Evolutionary conservation across 1,284 basidiomycete species (phyloP).

Genomic region (Leccinum angustisporum): DNA sequence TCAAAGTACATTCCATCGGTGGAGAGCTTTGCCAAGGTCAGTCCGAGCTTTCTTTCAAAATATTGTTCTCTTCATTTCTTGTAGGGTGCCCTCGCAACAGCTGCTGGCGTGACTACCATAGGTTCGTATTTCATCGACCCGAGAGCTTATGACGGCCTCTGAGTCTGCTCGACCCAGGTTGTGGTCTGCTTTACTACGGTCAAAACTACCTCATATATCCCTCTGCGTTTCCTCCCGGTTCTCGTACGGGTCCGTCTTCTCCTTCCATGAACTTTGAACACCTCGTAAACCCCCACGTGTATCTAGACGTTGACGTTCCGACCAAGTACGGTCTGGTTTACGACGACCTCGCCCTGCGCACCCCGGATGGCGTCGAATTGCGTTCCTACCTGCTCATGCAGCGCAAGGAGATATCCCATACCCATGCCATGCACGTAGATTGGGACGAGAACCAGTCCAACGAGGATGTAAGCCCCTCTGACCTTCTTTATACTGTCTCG

Average conservation of each 20-base stretch:
- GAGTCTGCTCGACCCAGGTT: slow-evolving; percentile 41
- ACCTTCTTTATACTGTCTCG: background rate
- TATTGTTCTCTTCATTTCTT: background rate
- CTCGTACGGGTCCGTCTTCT: slow-evolving; percentile 60
- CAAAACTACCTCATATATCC: slow-evolving; percentile 91
- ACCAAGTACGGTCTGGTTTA: slow-evolving; percentile 70
- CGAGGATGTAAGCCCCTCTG: slow-evolving; percentile 43
- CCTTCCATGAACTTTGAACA: background rate
- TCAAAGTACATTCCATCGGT: slow-evolving; percentile 50
- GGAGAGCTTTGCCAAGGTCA: slow-evolving; percentile 65
- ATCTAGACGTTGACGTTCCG: slow-evolving; percentile 69
- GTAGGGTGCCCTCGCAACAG: slow-evolving; percentile 69
- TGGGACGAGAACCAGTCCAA: slow-evolving; percentile 40
- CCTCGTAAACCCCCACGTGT: background rate
- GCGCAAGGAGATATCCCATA: slow-evolving; percentile 37
- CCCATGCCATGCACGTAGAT: slow-evolving; percentile 31
- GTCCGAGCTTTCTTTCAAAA: background rate
- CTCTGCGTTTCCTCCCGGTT: slow-evolving; percentile 81
- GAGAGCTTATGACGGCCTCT: background rate
- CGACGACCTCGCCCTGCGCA: slow-evolving; percentile 68
- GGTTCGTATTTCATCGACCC: slow-evolving; percentile 41
- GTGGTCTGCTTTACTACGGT: slow-evolving; percentile 79
- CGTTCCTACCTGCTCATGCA: slow-evolving; percentile 63
- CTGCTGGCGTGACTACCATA: slow-evolving; percentile 64
- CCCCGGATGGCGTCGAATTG: slow-evolving; percentile 60